Percentiles rank a stretch among this genome's conserved stretches.
These are phyloP conservation scores for Chaetothyriales sp. DNA, from an alignment of 2,329 filamentous ascomycete species.

Conservation along the genomic window DNA sequence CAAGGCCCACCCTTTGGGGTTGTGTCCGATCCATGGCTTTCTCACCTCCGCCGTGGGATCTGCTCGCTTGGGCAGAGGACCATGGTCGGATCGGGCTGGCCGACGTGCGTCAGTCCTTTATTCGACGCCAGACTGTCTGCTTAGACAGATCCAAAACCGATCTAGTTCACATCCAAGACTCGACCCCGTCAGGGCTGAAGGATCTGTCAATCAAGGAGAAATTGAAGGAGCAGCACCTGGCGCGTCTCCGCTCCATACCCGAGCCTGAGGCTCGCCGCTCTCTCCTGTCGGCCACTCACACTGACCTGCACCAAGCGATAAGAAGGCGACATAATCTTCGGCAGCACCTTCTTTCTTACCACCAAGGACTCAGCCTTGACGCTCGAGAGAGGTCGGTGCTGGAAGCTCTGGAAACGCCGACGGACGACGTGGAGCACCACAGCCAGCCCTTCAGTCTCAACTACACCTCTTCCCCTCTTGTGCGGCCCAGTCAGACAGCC, in stretches of 20 bases:
- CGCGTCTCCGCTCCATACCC: constrained; percentile 10
- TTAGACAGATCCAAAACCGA: constrained; percentile 15
- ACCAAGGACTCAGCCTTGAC: constrained; percentile 13
- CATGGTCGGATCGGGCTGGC: constrained; percentile 38
- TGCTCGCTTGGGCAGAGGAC: constrained; percentile 89
- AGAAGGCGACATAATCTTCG: constrained; percentile 1
- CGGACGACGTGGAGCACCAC: constrained; percentile 9
- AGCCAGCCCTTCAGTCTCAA: constrained; percentile 13
- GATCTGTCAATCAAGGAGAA: constrained; percentile 13
- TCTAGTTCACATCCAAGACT: constrained; percentile 13
- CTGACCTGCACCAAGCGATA: background rate
- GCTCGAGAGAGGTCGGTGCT: constrained; percentile 13
- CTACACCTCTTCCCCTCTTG: constrained; percentile 12
- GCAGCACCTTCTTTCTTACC: constrained; percentile 8
- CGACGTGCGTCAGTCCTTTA: constrained; percentile 32
- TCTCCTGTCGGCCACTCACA: background rate
- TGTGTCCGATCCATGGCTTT: constrained; percentile 87
- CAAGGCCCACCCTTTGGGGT: constrained; percentile 55
- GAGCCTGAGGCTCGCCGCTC: background rate
- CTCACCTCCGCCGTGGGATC: constrained; percentile 73
- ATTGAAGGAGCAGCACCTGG: constrained; percentile 14
- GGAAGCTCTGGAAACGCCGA: constrained; percentile 13
- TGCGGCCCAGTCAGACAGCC: constrained; percentile 1
- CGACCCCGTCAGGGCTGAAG: constrained; percentile 13
- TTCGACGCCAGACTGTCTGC: constrained; percentile 28